A percentile compares a stretch with the other conserved stretches of the same genome.
Conservation (phyloP, 371 early-diverging fungal genomes). For the Mycotypha africana region DNA sequence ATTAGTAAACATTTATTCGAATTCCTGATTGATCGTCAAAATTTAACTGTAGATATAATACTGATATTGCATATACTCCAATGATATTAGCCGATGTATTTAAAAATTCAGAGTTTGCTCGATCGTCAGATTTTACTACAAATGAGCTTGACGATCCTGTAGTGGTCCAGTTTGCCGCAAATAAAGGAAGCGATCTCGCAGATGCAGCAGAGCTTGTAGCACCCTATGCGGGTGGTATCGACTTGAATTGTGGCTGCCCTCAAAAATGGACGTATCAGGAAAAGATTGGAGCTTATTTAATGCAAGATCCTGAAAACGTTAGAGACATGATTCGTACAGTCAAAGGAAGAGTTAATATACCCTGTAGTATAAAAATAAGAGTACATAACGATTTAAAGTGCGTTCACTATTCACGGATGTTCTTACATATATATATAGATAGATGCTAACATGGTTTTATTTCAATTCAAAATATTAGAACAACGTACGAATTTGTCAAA, state of each 20-base stretch:
- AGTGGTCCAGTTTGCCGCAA: slow-evolving; percentile 93
- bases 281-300: slow-evolving; percentile 70
- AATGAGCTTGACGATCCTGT: slow-evolving; percentile 75
- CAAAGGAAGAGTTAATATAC: slow-evolving; percentile 59
- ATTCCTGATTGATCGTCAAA: slow-evolving; percentile 1
- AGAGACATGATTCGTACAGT: slow-evolving; percentile 76
- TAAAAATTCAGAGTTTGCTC: slow-evolving; percentile 72
- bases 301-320: slow-evolving; percentile 76
- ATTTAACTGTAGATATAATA: slow-evolving; percentile 70
- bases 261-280: slow-evolving; percentile 86
- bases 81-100: slow-evolving; percentile 98
- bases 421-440: too few relatives aligned
- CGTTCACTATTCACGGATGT: too few relatives aligned
- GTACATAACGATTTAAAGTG: slow-evolving; percentile 67
- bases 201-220: slow-evolving; percentile 83
- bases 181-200: slow-evolving; percentile 72
- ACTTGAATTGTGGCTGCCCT: slow-evolving; percentile 88
- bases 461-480: slow-evolving; percentile 22
- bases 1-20: too few relatives aligned
- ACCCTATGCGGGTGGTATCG: slow-evolving; percentile 74
- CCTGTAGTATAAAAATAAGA: slow-evolving; percentile 79
- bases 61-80: slow-evolving; percentile 94
- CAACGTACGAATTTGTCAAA: slow-evolving; percentile 75
- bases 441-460: too few relatives aligned
- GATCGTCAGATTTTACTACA: slow-evolving; percentile 81